Percentiles rank a stretch among this genome's conserved stretches.
These are phyloP conservation scores for Magnaporthiopsis poae DNA, from an alignment of 2,329 filamentous ascomycete species.

Conservation along the genomic window DNA sequence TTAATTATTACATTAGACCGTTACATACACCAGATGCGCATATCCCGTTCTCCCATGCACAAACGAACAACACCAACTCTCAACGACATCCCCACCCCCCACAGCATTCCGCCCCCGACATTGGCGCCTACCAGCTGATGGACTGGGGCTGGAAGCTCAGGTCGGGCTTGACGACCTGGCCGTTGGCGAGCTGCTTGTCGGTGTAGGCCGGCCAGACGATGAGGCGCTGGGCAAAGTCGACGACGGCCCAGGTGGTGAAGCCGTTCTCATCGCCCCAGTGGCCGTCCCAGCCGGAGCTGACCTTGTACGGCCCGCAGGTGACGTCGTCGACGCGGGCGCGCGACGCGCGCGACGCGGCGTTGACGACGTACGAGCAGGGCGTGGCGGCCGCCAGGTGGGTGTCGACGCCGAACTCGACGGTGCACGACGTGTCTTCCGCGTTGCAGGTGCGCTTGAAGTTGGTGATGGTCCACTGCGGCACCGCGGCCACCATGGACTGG, in stretches of 20 bases:
- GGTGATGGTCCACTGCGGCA: conserved; percentile 34
- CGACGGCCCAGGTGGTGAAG: conserved; percentile 45
- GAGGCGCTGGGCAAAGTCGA: conserved; percentile 30
- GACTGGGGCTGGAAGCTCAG: conserved; percentile 27
- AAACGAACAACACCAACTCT: not conserved
- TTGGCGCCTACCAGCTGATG: not conserved
- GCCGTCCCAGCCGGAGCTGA: conserved; percentile 46
- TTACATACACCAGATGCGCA: not conserved
- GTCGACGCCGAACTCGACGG: conserved; percentile 35
- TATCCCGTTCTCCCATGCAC: not conserved
- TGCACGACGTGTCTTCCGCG: conserved; percentile 28
- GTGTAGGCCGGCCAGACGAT: conserved; percentile 46
- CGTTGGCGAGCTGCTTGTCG: conserved; percentile 37
- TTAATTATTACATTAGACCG: not conserved
- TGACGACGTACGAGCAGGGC: conserved; percentile 29
- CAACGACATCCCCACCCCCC: not conserved
- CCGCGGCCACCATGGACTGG: conserved; percentile 6
- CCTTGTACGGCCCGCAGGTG: conserved; percentile 38
- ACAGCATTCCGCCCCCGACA: not conserved
- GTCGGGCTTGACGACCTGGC: conserved; percentile 37
- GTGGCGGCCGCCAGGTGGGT: conserved; percentile 21
- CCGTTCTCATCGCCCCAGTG: conserved; percentile 42
- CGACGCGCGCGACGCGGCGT: conserved; percentile 24
- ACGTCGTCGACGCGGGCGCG: conserved; percentile 25
- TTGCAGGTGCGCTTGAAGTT: conserved; percentile 31